phyloP scores from a whole-genome alignment of 225 moss, liverwort and hornwort genomes.

The Sphagnum contortum region DNA sequence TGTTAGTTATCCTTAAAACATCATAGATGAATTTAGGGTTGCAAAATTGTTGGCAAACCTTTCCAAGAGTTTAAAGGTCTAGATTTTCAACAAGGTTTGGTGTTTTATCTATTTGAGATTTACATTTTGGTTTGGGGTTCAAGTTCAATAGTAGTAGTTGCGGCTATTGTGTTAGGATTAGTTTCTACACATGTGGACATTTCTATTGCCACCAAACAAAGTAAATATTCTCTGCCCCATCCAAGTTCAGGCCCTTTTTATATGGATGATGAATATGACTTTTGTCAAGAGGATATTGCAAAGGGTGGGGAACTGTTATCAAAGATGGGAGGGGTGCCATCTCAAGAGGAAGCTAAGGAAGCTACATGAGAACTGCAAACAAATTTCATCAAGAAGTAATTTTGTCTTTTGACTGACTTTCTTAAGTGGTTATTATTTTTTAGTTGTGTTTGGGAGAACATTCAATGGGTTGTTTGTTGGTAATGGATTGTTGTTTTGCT shows the following conservation, averaged over 20 bases:
- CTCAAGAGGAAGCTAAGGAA: slow-evolving; percentile 68
- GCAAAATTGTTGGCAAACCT: too few relatives aligned
- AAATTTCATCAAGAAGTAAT: slow-evolving; percentile 54
- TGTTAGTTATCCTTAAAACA: background rate
- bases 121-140: slow-evolving; percentile 6
- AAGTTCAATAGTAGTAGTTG: slow-evolving; percentile 51
- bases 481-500: too few relatives aligned
- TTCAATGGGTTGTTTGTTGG: too few relatives aligned
- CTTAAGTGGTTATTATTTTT: background rate
- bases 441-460: background rate
- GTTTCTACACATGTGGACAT: slow-evolving; percentile 60
- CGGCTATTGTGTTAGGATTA: slow-evolving; percentile 40
- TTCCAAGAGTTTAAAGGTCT: background rate
- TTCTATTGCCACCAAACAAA: slow-evolving; percentile 34
- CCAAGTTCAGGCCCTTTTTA: slow-evolving; percentile 52
- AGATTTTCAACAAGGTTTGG: background rate
- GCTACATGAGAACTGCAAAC: slow-evolving; percentile 59
- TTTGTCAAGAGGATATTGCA: slow-evolving; percentile 48
- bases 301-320: slow-evolving; percentile 19
- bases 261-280: slow-evolving; percentile 70
- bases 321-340: slow-evolving; percentile 50
- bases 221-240: slow-evolving; percentile 41
- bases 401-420: background rate
- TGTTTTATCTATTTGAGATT: background rate
- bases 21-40: background rate